These are phyloP conservation scores for Globisporangium recalcitrans DNA, from an alignment of 352 stramenopile species.

Conservation along the genomic window DNA sequence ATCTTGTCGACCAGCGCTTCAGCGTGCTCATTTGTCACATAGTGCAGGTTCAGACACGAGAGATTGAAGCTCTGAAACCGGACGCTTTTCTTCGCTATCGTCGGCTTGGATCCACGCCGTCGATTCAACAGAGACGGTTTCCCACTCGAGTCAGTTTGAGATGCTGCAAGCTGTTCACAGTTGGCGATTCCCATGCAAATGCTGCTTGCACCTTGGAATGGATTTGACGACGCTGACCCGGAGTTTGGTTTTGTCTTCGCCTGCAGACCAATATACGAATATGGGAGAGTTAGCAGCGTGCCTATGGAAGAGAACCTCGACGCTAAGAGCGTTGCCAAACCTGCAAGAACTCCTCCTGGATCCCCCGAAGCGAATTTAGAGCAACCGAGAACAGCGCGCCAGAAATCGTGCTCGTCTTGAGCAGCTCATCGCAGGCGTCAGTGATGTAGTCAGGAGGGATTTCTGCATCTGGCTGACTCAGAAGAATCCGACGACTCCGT, in stretches of 20 bases:
- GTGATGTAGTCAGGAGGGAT: conserved; percentile 21
- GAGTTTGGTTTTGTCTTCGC: background rate
- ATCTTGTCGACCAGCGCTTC: conserved; percentile 41
- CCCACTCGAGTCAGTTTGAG: conserved; percentile 15
- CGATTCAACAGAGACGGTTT: conserved; percentile 17
- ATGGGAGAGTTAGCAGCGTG: background rate
- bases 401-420: conserved; percentile 36
- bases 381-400: conserved; percentile 37
- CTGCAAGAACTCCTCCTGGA: conserved; percentile 14
- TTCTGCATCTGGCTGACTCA: background rate
- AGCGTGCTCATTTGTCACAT: conserved; percentile 40
- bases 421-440: conserved; percentile 26
- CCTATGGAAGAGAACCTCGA: background rate
- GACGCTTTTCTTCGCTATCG: conserved; percentile 33
- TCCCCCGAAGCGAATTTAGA: conserved; percentile 29
- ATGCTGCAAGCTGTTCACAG: conserved; percentile 35
- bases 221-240: background rate
- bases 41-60: conserved; percentile 55
- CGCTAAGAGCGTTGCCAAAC: background rate
- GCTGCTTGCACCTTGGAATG: conserved; percentile 22
- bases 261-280: background rate
- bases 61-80: conserved; percentile 63
- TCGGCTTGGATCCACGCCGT: conserved; percentile 8
- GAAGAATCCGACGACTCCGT: conserved; percentile 6
- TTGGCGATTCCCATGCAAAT: conserved; percentile 33